phyloP scores from a whole-genome alignment of 1,284 basidiomycete genomes.

The Tilletia setariae region DNA sequence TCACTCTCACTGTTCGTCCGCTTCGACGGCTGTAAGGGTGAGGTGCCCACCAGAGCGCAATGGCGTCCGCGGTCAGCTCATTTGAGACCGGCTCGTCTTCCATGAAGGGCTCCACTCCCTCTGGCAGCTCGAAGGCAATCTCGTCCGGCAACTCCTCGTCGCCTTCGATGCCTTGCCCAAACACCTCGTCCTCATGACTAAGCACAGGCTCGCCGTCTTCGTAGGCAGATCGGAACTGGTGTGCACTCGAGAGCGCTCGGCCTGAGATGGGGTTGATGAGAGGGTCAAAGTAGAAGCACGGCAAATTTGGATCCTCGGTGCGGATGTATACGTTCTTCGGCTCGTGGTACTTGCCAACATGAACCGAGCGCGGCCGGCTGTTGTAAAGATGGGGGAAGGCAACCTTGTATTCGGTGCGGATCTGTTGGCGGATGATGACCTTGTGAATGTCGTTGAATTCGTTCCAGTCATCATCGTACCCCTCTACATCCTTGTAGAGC shows the following conservation, averaged over 20 bases:
- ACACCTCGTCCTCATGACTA: conserved; percentile 85
- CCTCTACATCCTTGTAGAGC: conserved; percentile 78
- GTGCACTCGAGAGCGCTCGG: conserved; percentile 33
- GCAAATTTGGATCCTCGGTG: conserved; percentile 96
- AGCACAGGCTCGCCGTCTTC: conserved; percentile 56
- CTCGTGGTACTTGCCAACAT: conserved; percentile 84
- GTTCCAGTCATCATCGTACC: conserved; percentile 99
- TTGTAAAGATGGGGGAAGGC: conserved; percentile 99
- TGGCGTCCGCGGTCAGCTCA: conserved; percentile 90
- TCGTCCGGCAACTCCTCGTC: conserved; percentile 59
- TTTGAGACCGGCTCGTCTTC: conserved; percentile 77
- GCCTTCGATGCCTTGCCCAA: conserved; percentile 73
- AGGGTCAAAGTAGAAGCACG: conserved; percentile 99
- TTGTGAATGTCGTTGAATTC: conserved; percentile 99
- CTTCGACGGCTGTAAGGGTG: conserved; percentile 91
- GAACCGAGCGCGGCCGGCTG: conserved; percentile 90
- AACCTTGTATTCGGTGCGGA: conserved; percentile 98
- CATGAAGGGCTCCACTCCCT: conserved; percentile 77
- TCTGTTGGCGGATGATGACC: conserved; percentile 97
- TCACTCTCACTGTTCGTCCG: conserved; percentile 85
- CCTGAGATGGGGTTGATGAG: conserved; percentile 70
- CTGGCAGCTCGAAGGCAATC: conserved; percentile 83
- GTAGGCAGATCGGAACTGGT: conserved; percentile 40
- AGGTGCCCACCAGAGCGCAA: conserved; percentile 97
- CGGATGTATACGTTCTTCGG: conserved; percentile 98